These are phyloP conservation scores for Gymnopilus junonius DNA, from an alignment of 768 basidiomycete species.

Conservation along the genomic window DNA sequence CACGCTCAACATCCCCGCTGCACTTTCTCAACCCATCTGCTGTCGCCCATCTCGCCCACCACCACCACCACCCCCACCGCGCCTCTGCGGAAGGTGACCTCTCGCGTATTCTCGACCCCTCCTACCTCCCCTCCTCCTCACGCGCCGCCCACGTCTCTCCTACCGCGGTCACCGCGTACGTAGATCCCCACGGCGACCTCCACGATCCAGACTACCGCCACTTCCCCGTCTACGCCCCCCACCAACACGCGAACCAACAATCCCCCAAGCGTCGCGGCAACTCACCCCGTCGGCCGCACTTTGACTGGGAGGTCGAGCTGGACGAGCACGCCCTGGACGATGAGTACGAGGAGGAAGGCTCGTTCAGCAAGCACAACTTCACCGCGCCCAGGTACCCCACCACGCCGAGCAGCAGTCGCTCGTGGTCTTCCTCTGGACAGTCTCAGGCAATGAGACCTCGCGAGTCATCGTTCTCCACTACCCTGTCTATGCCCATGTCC, in stretches of 20 bases:
- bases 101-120: conserved; percentile 66
- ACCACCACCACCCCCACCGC: not conserved
- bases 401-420: conserved; percentile 23
- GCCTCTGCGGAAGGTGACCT: conserved; percentile 40
- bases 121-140: conserved; percentile 43
- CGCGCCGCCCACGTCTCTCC: conserved; percentile 54
- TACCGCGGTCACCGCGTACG: conserved; percentile 45
- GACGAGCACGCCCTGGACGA: conserved; percentile 32
- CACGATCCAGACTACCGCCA: conserved; percentile 73
- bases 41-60: not conserved
- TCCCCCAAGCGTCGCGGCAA: not conserved
- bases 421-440: conserved; percentile 15
- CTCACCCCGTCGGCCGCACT: conserved; percentile 18
- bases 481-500: not conserved
- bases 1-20: conserved; percentile 11
- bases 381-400: conserved; percentile 17
- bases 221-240: conserved; percentile 50
- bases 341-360: conserved; percentile 25
- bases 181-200: conserved; percentile 64
- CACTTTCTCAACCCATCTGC: conserved; percentile 15
- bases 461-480: conserved; percentile 10
- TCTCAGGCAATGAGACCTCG: conserved; percentile 1
- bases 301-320: conserved; percentile 26
- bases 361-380: not conserved
- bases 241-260: conserved; percentile 18